Conservation (phyloP, 1,139 yeast genomes). For the Saccharomyces hybrid region DNA sequence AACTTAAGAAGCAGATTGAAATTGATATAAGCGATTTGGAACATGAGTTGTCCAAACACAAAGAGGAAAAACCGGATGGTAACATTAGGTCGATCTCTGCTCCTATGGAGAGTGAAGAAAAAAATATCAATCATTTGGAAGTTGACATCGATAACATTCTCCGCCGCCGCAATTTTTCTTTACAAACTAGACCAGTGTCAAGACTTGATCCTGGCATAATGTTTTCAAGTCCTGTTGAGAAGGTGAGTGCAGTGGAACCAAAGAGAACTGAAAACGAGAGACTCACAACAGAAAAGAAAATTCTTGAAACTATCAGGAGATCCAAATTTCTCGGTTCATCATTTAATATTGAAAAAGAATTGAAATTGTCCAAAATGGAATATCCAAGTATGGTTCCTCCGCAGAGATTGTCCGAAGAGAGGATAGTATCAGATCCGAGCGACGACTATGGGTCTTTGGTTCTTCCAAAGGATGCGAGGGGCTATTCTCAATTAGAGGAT, state of each 20-base stretch:
- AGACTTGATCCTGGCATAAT: conserved; percentile 54
- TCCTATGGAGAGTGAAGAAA: conserved; percentile 25
- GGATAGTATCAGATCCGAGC: conserved; percentile 12
- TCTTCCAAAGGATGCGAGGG: conserved; percentile 24
- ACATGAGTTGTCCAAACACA: conserved; percentile 18
- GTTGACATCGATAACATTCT: conserved; percentile 15
- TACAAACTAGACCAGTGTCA: conserved; percentile 55
- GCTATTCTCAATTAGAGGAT: conserved; percentile 23
- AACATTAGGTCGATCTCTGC: conserved; percentile 34
- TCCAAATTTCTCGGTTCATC: conserved; percentile 38
- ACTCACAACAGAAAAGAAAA: conserved; percentile 22
- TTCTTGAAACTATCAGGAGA: conserved; percentile 36
- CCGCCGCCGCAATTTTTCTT: conserved; percentile 35
- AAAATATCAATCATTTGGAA: conserved; percentile 17
- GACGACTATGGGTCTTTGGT: conserved; percentile 14
- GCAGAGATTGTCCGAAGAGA: conserved; percentile 6
- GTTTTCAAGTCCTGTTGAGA: conserved; percentile 4
- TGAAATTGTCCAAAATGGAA: conserved; percentile 28
- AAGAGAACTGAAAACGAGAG: conserved; percentile 7
- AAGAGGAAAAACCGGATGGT: conserved; percentile 22
- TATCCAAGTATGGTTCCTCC: conserved; percentile 8
- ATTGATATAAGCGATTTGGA: conserved; percentile 8
- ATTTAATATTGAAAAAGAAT: conserved; percentile 40
- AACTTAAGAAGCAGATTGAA: conserved; percentile 8
- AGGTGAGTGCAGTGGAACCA: conserved; percentile 1